phyloP scores from a whole-genome alignment of 176 grass and related monocot species.

The Aegilops bicornis region DNA sequence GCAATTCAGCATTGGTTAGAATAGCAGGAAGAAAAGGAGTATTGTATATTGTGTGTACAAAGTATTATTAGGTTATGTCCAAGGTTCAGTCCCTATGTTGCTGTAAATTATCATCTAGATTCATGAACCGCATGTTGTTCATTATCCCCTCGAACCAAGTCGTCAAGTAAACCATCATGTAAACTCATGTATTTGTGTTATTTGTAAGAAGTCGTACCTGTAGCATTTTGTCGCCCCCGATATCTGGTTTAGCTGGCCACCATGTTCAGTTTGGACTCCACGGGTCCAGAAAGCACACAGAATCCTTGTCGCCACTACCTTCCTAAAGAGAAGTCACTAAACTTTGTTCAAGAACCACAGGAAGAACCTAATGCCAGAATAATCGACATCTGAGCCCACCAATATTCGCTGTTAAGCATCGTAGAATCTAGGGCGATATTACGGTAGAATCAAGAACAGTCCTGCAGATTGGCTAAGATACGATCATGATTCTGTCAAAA shows the following conservation, averaged over 20 bases:
- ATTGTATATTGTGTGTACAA: constrained; percentile 18
- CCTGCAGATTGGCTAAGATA: not conserved
- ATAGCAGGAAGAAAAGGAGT: not conserved
- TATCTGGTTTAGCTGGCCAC: not conserved
- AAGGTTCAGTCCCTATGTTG: not conserved
- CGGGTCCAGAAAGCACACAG: not conserved
- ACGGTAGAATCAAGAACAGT: constrained; percentile 31
- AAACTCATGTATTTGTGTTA: constrained; percentile 28
- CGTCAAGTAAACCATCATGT: constrained; percentile 20
- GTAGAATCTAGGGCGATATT: not conserved
- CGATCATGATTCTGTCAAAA: constrained; percentile 15
- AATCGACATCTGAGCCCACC: constrained; percentile 26
- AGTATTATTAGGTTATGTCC: constrained; percentile 33
- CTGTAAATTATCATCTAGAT: constrained; percentile 34
- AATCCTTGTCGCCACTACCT: constrained; percentile 2
- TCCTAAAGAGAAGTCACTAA: constrained; percentile 25
- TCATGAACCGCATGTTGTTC: constrained; percentile 16
- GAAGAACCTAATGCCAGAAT: constrained; percentile 43
- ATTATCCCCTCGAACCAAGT: constrained; percentile 15
- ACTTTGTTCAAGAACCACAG: constrained; percentile 27
- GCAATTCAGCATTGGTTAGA: not conserved
- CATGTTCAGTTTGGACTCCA: not conserved
- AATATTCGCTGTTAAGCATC: constrained; percentile 26
- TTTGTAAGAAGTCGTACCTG: not conserved
- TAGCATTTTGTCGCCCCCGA: constrained; percentile 14